Evolutionary conservation across 2,329 filamentous ascomycete genomes (phyloP).

Genomic region (Trichoderma atroviride): DNA sequence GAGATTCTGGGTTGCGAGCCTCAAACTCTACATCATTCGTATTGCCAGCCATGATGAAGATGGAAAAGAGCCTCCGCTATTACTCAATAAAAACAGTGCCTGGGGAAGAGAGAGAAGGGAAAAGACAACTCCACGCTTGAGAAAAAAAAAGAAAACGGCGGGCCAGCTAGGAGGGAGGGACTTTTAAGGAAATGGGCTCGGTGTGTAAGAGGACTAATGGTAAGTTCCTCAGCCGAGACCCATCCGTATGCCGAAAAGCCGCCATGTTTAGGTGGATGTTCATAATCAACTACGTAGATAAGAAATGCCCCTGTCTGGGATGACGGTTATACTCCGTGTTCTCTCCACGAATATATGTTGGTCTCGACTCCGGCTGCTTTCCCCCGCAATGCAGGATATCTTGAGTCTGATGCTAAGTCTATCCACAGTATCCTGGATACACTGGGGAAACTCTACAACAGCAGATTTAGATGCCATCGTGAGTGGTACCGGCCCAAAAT

Average conservation of each 20-base stretch:
- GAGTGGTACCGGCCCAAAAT: background rate
- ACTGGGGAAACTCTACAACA: conserved; percentile 1
- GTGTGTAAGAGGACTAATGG: conserved; percentile 7
- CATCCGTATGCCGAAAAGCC: conserved; percentile 18
- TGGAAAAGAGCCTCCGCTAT: background rate
- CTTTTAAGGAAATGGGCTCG: background rate
- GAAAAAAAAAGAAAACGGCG: background rate
- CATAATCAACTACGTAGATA: background rate
- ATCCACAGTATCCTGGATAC: conserved; percentile 10
- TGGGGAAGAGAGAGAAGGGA: background rate
- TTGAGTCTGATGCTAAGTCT: conserved; percentile 4
- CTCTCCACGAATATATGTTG: conserved; percentile 1
- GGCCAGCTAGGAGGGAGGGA: background rate
- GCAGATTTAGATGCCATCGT: background rate
- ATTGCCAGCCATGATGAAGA: background rate
- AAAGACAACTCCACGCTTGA: background rate
- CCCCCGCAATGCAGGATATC: conserved; percentile 12
- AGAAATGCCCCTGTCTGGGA: background rate
- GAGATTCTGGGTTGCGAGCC: background rate
- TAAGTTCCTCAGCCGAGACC: conserved; percentile 1
- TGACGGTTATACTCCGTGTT: background rate
- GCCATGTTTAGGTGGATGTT: background rate
- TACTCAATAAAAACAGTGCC: background rate
- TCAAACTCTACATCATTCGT: background rate
- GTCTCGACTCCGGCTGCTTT: background rate